Base-by-base conservation (phyloP, 176 grass and related monocot species). In the Urochloa ruziziensis region DNA sequence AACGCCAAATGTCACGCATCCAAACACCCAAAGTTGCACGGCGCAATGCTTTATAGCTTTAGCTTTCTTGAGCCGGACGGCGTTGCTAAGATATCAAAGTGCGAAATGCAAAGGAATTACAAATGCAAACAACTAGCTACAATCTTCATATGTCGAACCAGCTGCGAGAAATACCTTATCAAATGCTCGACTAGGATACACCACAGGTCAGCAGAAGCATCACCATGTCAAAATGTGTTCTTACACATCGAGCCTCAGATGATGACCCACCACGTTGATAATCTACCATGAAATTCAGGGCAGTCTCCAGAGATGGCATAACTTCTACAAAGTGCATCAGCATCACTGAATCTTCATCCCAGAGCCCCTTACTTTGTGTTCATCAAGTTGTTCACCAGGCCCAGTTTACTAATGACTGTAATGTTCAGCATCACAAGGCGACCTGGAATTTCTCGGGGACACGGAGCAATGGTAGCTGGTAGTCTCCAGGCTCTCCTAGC, bases 381-480 rank as follows among this genome's bases (percentile, higher is more conserved):
- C 62, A 37, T 81, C 15, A 63, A 71, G 54, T 36, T 82, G 47
- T 64, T 74, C 57, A 8, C 28, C 35, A 21, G 19, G 37, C n/a
- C 39, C 17, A 78, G 27, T 58, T 49, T 67, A 34, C 43, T 61
- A 68, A 4, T 59, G 8, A 48, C 27, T 23, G 28, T n/a, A 39
- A 71, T 17, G 21, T 65, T 59, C 69, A 29, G 53, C 77, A 72
- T 89, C 82, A 96, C 53, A 96, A 54, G 35, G 89, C 70, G 17
- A 72, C 77, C 83, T 94, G 93, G 87, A 99, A 99, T 68, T 88
- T 92, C 69, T 86, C 77, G 0, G 97, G 97, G 19, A 92, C 91
- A 11, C 83, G 89, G 62, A 99, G 93, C 63, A 92, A 75, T n/a
- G 93, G 97, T 16, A 91, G 64, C 70, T 25, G 82, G 40, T 83